Evolutionary conservation across 352 stramenopile genomes (phyloP).

Genomic region (Globisporangium splendens): DNA sequence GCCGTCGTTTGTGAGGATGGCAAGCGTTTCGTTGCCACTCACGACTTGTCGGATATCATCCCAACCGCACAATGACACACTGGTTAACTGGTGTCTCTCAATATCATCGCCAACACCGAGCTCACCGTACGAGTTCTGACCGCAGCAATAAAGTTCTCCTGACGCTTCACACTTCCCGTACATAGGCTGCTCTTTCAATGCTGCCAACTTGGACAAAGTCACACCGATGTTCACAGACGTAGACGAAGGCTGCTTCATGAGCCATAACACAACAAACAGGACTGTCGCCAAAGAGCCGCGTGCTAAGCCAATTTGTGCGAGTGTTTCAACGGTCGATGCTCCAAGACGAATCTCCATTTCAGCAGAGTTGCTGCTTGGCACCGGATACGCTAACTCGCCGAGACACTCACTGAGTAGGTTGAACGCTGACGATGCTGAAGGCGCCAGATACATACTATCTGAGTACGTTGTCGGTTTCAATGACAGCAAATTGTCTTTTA

Average conservation of each 20-base stretch:
- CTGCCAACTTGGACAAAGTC: conserved; percentile 62
- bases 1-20: conserved; percentile 78
- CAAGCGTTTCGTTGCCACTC: conserved; percentile 80
- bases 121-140: conserved; percentile 88
- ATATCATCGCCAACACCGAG: conserved; percentile 83
- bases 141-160: conserved; percentile 82
- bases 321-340: conserved; percentile 62
- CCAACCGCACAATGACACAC: conserved; percentile 74
- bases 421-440: conserved; percentile 68
- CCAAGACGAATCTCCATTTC: conserved; percentile 31
- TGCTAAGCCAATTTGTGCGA: conserved; percentile 69
- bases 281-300: conserved; percentile 71
- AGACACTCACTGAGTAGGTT: conserved; percentile 74
- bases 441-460: conserved; percentile 81
- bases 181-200: conserved; percentile 81
- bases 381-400: conserved; percentile 31
- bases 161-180: conserved; percentile 85
- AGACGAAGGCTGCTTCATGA: conserved; percentile 53
- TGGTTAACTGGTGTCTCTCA: conserved; percentile 75
- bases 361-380: conserved; percentile 4
- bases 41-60: conserved; percentile 82
- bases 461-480: conserved; percentile 80
- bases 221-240: conserved; percentile 47
- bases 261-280: conserved; percentile 63
- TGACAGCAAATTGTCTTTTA: conserved; percentile 59